Percentiles rank a stretch among this genome's conserved stretches.
Evolutionary conservation across 345 rosid genomes (phyloP).

Genomic region (Linum trigynum): DNA sequence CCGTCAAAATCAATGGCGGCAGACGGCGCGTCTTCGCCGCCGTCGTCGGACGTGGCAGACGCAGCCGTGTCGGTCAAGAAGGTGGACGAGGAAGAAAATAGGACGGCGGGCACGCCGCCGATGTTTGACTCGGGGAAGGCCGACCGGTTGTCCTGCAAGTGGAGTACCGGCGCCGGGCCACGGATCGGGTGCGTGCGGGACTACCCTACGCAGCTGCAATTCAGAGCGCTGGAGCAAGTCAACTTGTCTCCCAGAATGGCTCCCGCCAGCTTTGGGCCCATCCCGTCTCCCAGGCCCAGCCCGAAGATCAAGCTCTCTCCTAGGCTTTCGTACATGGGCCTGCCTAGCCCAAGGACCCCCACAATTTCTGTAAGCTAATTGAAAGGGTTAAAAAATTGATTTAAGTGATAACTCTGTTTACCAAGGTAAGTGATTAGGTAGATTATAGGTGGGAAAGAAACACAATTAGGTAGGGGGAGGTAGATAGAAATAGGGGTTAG

Average conservation of each 20-base stretch:
- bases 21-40: too few species aligned
- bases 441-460: too few species aligned
- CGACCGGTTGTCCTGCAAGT: slow-evolving; percentile 8
- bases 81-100: too few species aligned
- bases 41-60: too few species aligned
- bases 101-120: background rate
- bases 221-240: slow-evolving; percentile 31
- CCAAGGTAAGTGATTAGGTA: too few species aligned
- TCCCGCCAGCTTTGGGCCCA: slow-evolving; percentile 17
- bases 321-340: slow-evolving; percentile 36
- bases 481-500: too few species aligned
- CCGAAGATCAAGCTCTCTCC: slow-evolving; percentile 38
- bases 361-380: slow-evolving; percentile 14
- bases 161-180: slow-evolving; percentile 42
- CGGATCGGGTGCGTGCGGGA: slow-evolving; percentile 36
- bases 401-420: too few species aligned
- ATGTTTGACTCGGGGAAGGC: slow-evolving; percentile 12
- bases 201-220: slow-evolving; percentile 30
- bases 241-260: slow-evolving; percentile 28
- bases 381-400: background rate
- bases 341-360: slow-evolving; percentile 32
- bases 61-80: too few species aligned
- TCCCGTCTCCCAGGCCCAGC: slow-evolving; percentile 54
- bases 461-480: too few species aligned
- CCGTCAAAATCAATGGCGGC: too few species aligned